Evolutionary conservation across 2,329 filamentous ascomycete species (phyloP), one percentile per base, ranked within the genome.

Genomic region (Diaporthe eres): DNA sequence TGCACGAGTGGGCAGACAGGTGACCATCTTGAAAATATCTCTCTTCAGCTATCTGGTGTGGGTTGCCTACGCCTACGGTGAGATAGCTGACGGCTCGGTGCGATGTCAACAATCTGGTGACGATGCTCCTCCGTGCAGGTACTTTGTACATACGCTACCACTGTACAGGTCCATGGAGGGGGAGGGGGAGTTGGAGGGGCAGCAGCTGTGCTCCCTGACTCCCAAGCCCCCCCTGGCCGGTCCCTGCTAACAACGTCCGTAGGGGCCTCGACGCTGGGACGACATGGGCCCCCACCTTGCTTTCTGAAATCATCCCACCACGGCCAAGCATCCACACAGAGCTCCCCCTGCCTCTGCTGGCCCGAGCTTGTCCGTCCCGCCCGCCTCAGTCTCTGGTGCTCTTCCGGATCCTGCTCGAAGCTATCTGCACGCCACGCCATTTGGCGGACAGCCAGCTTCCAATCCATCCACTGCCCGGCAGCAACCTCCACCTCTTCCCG

Each of bases 111-210:
- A 68, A 55, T 53, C 65, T 53, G 65, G 47, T 68, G 65, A 68
- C 13, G 47, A 37, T 37, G 47, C 34, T 37, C 25, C 44, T 49
- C 44, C 22, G 49, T 53, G 49, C 49, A 34, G 15, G 28, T 15
- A 22, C 61, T 17, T 22, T 13, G 13, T n/a, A 34, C 8, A 4
- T 13, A 13, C 58, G 22, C 34, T 10, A 37, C 31, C 31, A 34
- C 34, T 8, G 7, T 34, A 34, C 34, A 28, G 34, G 39, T 68
- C n/a, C 17, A 42, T 39, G 37, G 61, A 49, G n/a, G 58, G 70
- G 71, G 71, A 65, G 55, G 61, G 71, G 74, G 60, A 13, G 6
- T 28, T 61, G 58, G 60, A 74, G 75, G 75, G 75, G 75, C 57
- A 74, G 31, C 31, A 34, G 42, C 63, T 47, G 12, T 58, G 60